phyloP scores from a whole-genome alignment of 345 rosid genomes.

The Citrus cavaleriei region DNA sequence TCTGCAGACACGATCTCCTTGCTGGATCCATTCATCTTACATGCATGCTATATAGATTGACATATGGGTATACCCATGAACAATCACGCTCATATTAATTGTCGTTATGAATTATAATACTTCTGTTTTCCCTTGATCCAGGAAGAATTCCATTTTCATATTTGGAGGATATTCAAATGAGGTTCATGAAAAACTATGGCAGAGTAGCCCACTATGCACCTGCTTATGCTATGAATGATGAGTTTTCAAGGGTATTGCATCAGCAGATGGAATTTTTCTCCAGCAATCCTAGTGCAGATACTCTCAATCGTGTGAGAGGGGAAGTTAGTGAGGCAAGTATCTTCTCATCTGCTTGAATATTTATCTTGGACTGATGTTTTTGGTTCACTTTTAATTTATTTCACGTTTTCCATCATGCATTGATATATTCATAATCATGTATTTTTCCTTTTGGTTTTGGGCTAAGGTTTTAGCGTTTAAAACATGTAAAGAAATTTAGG shows the following conservation, averaged over 20 bases:
- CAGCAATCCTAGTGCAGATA: constrained; percentile 81
- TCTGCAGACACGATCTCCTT: neutral
- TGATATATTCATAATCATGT: neutral
- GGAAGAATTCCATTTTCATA: constrained; percentile 98
- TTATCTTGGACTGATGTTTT: neutral
- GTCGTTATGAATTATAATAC: constrained; percentile 4
- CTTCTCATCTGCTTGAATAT: constrained; percentile 7
- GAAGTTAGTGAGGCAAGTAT: constrained; percentile 84
- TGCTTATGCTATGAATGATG: constrained; percentile 98
- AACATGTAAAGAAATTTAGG: neutral
- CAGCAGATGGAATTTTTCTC: constrained; percentile 99
- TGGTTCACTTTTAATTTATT: neutral
- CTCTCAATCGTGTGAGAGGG: constrained; percentile 89
- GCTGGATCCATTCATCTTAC: constrained; percentile 1
- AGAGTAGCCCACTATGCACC: constrained; percentile 80
- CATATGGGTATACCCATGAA: neutral
- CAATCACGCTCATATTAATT: neutral
- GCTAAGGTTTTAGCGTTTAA: neutral
- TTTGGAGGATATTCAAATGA: constrained; percentile 93
- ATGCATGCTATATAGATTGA: neutral
- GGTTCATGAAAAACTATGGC: constrained; percentile 95
- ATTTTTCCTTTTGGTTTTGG: neutral
- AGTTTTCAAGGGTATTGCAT: constrained; percentile 97
- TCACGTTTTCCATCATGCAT: neutral
- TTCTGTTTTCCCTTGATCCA: constrained; percentile 24